phyloP scores from a whole-genome alignment of 2,329 filamentous ascomycete genomes.

The Lecanicillium sp. region DNA sequence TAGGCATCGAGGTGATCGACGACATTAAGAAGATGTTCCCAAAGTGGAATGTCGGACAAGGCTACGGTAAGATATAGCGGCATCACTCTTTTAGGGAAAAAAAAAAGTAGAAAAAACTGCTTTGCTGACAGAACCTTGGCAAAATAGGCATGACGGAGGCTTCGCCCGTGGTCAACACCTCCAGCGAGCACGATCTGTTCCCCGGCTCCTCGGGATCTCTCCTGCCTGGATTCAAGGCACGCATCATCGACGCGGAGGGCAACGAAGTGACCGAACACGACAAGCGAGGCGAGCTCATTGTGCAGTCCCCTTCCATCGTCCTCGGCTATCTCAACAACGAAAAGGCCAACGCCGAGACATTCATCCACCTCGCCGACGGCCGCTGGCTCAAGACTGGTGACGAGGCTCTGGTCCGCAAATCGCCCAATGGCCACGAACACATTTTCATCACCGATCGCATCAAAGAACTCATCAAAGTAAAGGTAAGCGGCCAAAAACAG shows the following conservation, averaged over 20 bases:
- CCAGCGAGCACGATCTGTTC: conserved; percentile 50
- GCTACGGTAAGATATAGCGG: conserved; percentile 48
- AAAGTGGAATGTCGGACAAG: conserved; percentile 59
- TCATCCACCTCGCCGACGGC: conserved; percentile 56
- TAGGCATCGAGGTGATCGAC: conserved; percentile 60
- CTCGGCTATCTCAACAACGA: conserved; percentile 84
- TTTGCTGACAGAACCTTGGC: too few relatives aligned
- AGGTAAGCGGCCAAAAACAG: conserved; percentile 39
- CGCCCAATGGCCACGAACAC: conserved; percentile 65
- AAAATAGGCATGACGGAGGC: conserved; percentile 64
- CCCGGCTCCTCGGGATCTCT: conserved; percentile 63
- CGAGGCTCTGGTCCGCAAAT: conserved; percentile 62
- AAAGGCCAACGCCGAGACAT: conserved; percentile 75
- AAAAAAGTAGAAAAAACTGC: too few relatives aligned
- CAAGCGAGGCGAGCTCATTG: conserved; percentile 70
- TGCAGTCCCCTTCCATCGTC: conserved; percentile 69
- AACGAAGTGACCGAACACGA: conserved; percentile 61
- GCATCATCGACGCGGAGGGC: conserved; percentile 59
- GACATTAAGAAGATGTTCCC: conserved; percentile 56
- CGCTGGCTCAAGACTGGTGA: conserved; percentile 81
- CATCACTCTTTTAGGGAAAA: not conserved
- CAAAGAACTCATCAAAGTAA: conserved; percentile 69
- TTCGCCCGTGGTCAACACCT: conserved; percentile 56
- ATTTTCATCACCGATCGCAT: conserved; percentile 74
- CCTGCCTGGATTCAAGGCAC: conserved; percentile 54